These are phyloP conservation scores for Cutaneotrichosporon cutaneum DNA, from an alignment of 1,284 basidiomycete species.

Conservation along the genomic window DNA sequence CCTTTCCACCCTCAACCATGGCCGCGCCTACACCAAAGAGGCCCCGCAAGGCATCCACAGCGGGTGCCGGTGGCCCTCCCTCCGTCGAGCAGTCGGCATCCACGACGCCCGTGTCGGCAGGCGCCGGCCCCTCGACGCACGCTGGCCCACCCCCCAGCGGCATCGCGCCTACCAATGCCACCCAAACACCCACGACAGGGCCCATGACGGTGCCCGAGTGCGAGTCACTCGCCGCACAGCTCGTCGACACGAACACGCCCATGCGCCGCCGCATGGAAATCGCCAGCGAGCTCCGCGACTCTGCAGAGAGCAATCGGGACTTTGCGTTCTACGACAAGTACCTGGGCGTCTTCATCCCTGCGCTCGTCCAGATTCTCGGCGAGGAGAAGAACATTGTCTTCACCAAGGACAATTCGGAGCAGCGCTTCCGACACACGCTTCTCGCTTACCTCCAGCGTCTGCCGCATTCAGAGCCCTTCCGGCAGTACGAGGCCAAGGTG, in stretches of 20 bases:
- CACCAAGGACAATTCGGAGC: constrained; percentile 72
- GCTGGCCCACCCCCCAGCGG: constrained; percentile 1
- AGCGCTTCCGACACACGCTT: constrained; percentile 78
- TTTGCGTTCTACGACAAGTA: constrained; percentile 68
- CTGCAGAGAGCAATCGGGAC: constrained; percentile 79
- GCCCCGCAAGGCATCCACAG: constrained; percentile 44
- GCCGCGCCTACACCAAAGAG: constrained; percentile 23
- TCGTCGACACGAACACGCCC: constrained; percentile 36
- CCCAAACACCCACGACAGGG: constrained; percentile 27
- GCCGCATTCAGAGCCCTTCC: constrained; percentile 75
- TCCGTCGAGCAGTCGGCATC: constrained; percentile 33
- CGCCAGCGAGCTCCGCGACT: constrained; percentile 79
- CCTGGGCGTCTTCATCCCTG: constrained; percentile 63
- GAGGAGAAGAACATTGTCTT: constrained; percentile 70
- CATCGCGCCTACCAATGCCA: constrained; percentile 6
- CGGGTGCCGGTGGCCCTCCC: constrained; percentile 25
- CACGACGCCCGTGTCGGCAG: constrained; percentile 28
- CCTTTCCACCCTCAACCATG: constrained; percentile 6
- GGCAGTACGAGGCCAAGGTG: constrained; percentile 67
- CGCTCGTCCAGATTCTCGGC: constrained; percentile 73
- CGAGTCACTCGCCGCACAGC: constrained; percentile 45
- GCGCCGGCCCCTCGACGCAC: not conserved
- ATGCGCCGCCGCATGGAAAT: constrained; percentile 29
- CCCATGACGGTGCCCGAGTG: constrained; percentile 45
- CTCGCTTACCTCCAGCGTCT: constrained; percentile 87